These are phyloP conservation scores for Cladobotryum mycophilum DNA, from an alignment of 2,329 filamentous ascomycete genomes.

Conservation along the genomic window DNA sequence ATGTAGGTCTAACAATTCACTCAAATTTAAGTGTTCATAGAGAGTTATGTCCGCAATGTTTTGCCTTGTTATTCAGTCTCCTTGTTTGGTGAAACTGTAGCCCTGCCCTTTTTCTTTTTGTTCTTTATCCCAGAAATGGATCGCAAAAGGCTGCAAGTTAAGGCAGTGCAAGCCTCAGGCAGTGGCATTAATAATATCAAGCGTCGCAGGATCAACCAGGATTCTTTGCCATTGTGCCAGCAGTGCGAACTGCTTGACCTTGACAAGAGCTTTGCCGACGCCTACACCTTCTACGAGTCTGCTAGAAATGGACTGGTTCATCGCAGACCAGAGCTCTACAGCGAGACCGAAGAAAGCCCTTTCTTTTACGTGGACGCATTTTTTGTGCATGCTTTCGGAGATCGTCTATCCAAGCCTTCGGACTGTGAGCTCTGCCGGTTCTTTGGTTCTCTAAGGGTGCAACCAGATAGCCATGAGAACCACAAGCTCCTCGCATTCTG, in stretches of 20 bases:
- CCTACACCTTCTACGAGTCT: not conserved
- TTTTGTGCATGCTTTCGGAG: slow-evolving; percentile 5
- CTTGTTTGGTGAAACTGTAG: no score
- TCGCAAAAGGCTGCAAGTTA: not conserved
- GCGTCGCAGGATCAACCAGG: not conserved
- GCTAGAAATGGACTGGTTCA: not conserved
- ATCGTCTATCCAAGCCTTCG: not conserved
- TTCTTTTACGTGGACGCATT: slow-evolving; percentile 8
- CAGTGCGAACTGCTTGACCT: slow-evolving; percentile 6
- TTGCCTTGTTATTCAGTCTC: no score
- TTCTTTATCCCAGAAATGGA: not conserved
- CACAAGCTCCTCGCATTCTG: slow-evolving; percentile 10
- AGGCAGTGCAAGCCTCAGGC: not conserved
- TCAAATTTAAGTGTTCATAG: no score
- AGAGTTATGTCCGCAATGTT: no score
- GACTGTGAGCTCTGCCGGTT: slow-evolving; percentile 1
- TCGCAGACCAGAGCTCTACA: not conserved
- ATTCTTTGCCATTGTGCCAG: not conserved
- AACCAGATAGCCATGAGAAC: not conserved
- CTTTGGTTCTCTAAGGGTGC: slow-evolving; percentile 4
- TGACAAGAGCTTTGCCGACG: not conserved
- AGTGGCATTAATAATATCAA: not conserved
- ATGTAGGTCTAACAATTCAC: no score
- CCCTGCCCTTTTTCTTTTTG: no score
- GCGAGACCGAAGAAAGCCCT: not conserved